Evolutionary conservation across 352 stramenopile species (phyloP).

Genomic region (Pythium diclinum): DNA sequence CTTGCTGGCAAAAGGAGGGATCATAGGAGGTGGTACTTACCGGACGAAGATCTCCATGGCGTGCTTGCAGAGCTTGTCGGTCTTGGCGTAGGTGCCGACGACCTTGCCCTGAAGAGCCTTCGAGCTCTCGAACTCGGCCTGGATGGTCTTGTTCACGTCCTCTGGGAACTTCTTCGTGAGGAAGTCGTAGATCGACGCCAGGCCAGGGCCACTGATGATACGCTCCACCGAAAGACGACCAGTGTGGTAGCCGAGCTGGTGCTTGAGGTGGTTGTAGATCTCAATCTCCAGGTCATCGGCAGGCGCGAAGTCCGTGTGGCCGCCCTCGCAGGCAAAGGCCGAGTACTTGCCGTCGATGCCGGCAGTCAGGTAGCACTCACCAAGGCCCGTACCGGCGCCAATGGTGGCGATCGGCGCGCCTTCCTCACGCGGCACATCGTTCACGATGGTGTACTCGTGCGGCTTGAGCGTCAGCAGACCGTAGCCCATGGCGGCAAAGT

Average conservation of each 20-base stretch:
- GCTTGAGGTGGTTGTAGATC: conserved; percentile 79
- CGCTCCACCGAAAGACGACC: conserved; percentile 94
- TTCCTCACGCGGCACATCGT: conserved; percentile 66
- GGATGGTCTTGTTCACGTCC: conserved; percentile 77
- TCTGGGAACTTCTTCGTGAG: conserved; percentile 89
- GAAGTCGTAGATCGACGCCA: conserved; percentile 97
- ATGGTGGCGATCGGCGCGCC: conserved; percentile 93
- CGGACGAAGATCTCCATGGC: conserved; percentile 95
- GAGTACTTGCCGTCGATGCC: conserved; percentile 85
- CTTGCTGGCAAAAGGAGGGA: background rate
- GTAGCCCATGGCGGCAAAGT: conserved; percentile 97
- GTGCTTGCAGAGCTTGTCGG: conserved; percentile 75
- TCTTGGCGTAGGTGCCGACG: conserved; percentile 87
- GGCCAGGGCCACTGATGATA: conserved; percentile 92
- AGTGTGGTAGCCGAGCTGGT: conserved; percentile 74
- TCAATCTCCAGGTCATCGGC: conserved; percentile 86
- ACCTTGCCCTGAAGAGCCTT: conserved; percentile 79
- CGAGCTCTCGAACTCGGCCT: conserved; percentile 56
- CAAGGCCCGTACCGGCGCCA: conserved; percentile 95
- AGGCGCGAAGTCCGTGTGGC: conserved; percentile 95
- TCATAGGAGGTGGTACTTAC: conserved; percentile 32
- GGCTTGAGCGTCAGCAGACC: conserved; percentile 93
- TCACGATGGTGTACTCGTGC: conserved; percentile 90
- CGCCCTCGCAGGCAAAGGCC: conserved; percentile 92
- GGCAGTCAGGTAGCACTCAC: conserved; percentile 95